Evolutionary conservation across 768 basidiomycete species (phyloP), one percentile per base, ranked within the genome.

Genomic region (Rhizopogon rudus): DNA sequence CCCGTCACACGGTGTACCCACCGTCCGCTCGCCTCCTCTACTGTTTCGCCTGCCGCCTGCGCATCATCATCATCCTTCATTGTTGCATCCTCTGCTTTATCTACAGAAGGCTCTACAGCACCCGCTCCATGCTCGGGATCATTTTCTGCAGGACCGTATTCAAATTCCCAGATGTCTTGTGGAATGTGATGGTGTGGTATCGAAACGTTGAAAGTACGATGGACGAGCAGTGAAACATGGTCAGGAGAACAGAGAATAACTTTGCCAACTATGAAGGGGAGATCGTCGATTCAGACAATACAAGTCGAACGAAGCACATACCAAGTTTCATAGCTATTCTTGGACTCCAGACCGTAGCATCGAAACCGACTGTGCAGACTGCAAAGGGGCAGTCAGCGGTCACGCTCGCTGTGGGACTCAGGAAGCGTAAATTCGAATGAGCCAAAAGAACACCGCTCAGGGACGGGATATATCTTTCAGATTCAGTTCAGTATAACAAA

Each of bases 161-260:
- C 90, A 64, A 96, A 98, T 54, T 83, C 79, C 86, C 91, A 95
- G 56, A 80, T 70, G 33, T 88, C 85, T 28, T 74, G 76, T 3
- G 91, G 91, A 60, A 98, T 93, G 67, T 97, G 93, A 65, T 91
- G 83, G 54, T 89, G 83, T 2, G 95, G 94, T 70, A 98, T 94
- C 17, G 95, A 95, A 16, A 91, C 88, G 69, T 98, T 98, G 77
- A 97, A 98, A 6, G 91, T 97, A 25, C 85, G 83, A 62, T 94
- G 91, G 3, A 94, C 78, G 35, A 98, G 88, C 14, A 98, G 77
- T 1, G 93, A 91, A 52, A 97, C 77, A 63, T 98, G 95, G 65
- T 95, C 93, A 1, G 93, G 93, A 2, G 94, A 96, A 61, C 82
- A 94, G 17, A 97, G 76, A 63, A 83, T 95, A 51, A 97, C 80